These are phyloP conservation scores for Ceratocystis destructans DNA, from an alignment of 2,329 filamentous ascomycete genomes.

Conservation along the genomic window DNA sequence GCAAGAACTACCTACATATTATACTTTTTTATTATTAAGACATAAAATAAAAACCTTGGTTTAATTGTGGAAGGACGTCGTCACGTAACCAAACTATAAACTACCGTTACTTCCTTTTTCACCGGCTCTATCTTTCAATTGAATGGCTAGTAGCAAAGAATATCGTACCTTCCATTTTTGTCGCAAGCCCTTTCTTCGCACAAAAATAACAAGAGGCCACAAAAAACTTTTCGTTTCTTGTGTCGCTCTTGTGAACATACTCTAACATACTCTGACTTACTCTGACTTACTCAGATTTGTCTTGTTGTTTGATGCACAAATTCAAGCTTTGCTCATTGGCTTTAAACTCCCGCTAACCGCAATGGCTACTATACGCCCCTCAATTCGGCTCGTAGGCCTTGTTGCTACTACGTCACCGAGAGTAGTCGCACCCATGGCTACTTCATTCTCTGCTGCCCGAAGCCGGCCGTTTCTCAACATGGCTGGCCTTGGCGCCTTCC, in stretches of 20 bases:
- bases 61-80: background rate
- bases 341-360: background rate
- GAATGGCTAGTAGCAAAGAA: background rate
- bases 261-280: background rate
- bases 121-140: background rate
- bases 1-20: background rate
- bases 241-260: background rate
- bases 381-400: background rate
- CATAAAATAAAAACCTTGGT: background rate
- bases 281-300: no score
- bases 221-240: background rate
- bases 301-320: background rate
- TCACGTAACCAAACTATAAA: background rate
- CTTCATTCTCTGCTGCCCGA: constrained; percentile 20
- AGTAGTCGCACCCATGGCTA: background rate
- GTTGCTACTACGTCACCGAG: background rate
- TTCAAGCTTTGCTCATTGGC: background rate
- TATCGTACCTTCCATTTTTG: background rate
- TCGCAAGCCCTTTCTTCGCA: background rate
- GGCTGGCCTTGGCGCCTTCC: constrained; percentile 25
- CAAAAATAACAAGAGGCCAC: background rate
- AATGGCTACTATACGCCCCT: constrained; percentile 1
- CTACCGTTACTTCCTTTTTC: background rate
- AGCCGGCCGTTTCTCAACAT: constrained; percentile 29
- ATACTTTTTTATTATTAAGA: background rate